These are phyloP conservation scores for Spathaspora jeffriesii DNA, from an alignment of 1,139 yeast genomes.

Conservation along the genomic window DNA sequence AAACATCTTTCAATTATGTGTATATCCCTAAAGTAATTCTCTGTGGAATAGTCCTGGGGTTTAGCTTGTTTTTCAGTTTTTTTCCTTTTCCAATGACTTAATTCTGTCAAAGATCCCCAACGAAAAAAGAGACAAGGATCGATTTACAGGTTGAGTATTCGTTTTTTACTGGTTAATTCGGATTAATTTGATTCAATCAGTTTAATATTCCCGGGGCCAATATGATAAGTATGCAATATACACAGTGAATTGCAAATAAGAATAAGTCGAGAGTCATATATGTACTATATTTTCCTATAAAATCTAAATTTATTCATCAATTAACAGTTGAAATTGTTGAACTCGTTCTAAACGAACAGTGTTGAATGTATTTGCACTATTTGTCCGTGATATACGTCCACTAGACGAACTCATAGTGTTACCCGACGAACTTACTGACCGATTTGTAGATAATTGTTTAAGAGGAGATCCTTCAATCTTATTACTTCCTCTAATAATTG, in stretches of 20 bases:
- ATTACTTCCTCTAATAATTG: not conserved
- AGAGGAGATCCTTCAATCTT: not conserved
- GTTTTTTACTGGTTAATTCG: not conserved
- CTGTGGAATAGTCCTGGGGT: not conserved
- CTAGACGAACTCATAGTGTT: not conserved
- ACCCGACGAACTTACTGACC: not conserved
- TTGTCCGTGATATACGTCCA: not conserved
- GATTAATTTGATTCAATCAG: not conserved
- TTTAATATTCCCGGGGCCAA: not conserved
- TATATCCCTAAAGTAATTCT: conserved; percentile 15
- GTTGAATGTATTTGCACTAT: not conserved
- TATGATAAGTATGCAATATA: too few species aligned
- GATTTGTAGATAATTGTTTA: not conserved
- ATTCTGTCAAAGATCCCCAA: not conserved
- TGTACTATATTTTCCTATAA: not conserved
- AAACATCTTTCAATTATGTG: conserved; percentile 25
- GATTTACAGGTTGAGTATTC: not conserved
- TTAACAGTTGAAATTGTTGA: not conserved
- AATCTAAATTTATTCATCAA: not conserved
- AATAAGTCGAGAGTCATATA: not conserved
- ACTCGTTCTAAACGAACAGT: not conserved
- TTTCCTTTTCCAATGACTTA: conserved; percentile 1
- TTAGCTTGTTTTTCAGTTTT: not conserved
- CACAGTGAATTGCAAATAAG: not conserved
- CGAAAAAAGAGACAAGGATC: not conserved